Percentiles rank a stretch among this genome's conserved stretches.
These are phyloP conservation scores for Sarocladium kiliense DNA, from an alignment of 2,329 filamentous ascomycete species.

Conservation along the genomic window DNA sequence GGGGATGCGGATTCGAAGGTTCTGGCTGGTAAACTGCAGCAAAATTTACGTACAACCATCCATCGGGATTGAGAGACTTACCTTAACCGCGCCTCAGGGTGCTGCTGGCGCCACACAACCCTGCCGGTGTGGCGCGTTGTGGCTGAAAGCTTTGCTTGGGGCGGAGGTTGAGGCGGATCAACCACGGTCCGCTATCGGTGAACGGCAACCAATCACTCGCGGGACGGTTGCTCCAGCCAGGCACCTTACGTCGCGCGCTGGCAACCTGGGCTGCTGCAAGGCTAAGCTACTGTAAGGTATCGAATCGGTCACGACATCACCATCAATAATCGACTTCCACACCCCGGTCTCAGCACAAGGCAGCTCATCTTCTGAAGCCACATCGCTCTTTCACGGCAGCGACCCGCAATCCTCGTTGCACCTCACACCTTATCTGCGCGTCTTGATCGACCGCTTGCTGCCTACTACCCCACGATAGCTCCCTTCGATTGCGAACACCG, in stretches of 20 bases:
- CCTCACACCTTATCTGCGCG: background rate
- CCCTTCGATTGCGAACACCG: background rate
- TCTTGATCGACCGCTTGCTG: background rate
- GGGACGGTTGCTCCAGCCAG: slow-evolving; percentile 8
- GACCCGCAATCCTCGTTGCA: background rate
- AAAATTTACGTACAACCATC: slow-evolving; percentile 9
- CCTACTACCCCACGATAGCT: slow-evolving; percentile 7
- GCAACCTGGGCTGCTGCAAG: slow-evolving; percentile 24
- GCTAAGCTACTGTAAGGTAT: slow-evolving; percentile 1
- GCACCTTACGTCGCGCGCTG: slow-evolving; percentile 28
- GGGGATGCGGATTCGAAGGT: slow-evolving; percentile 7
- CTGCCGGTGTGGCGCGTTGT: background rate
- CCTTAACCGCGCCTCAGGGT: slow-evolving; percentile 1
- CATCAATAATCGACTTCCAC: background rate
- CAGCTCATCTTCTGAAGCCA: background rate
- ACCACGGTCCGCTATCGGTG: slow-evolving; percentile 19
- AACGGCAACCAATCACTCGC: slow-evolving; percentile 13
- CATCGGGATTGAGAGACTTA: slow-evolving; percentile 3
- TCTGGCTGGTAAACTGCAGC: slow-evolving; percentile 1
- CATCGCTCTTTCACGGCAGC: background rate
- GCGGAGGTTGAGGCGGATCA: slow-evolving; percentile 19
- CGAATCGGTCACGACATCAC: background rate
- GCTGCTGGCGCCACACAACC: background rate
- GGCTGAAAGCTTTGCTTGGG: background rate
- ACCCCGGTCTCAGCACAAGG: background rate